phyloP scores from a whole-genome alignment of 352 stramenopile species.

The Phytophthora aleatoria region DNA sequence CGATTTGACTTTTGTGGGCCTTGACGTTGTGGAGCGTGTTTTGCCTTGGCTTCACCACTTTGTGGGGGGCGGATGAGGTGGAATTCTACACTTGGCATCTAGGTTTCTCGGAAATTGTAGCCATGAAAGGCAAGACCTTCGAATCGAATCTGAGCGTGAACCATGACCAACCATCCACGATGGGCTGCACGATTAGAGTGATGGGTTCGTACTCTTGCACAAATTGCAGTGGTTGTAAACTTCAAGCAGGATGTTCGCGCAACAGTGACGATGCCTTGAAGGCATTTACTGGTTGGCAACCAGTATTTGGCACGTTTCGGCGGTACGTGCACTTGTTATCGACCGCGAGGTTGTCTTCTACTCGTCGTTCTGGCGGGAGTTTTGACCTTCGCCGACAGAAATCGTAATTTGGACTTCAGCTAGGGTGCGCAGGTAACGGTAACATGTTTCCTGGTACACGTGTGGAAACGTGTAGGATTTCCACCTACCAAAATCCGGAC shows the following conservation, averaged over 20 bases:
- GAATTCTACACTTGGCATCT: not conserved
- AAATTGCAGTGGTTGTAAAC: constrained; percentile 20
- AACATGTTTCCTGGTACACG: no score
- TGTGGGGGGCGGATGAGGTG: not conserved
- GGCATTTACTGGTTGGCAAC: constrained; percentile 15
- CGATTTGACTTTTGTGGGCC: constrained; percentile 3
- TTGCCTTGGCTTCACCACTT: not conserved
- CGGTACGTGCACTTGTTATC: not conserved
- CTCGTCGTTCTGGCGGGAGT: not conserved
- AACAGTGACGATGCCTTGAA: constrained; percentile 16
- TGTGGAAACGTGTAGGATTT: no score
- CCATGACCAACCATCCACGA: constrained; percentile 21
- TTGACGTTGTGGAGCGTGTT: constrained; percentile 1
- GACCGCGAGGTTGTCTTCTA: constrained; percentile 12
- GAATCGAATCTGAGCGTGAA: not conserved
- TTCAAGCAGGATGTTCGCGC: constrained; percentile 23
- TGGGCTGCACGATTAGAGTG: constrained; percentile 29
- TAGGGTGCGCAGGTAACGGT: no score
- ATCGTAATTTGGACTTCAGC: not conserved
- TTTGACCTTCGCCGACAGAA: not conserved
- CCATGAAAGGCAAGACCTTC: not conserved
- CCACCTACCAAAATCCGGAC: no score
- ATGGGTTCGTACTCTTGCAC: constrained; percentile 20
- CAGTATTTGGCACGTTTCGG: constrained; percentile 6
- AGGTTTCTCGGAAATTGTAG: not conserved